Percentiles rank a stretch among this genome's conserved stretches.
Conservation (phyloP, 805 yeast species). For the Ogataea dorogensis region DNA sequence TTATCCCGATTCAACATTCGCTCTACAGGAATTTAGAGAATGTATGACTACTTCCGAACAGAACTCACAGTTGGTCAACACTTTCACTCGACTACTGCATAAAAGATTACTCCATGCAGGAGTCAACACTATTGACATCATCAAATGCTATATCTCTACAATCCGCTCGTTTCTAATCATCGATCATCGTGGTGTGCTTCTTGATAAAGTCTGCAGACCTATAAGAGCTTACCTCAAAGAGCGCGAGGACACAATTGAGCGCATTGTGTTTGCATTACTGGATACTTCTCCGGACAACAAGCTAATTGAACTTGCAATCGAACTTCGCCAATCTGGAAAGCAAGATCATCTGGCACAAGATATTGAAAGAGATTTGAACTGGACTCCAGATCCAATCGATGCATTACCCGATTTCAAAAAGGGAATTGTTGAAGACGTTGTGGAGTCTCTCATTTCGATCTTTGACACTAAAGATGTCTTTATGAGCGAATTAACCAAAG, state of each 20-base stretch:
- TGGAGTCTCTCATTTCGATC: conserved; percentile 68
- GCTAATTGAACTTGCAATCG: conserved; percentile 53
- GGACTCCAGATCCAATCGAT: conserved; percentile 88
- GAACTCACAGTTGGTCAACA: conserved; percentile 48
- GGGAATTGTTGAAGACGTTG: conserved; percentile 59
- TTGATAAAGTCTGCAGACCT: conserved; percentile 76
- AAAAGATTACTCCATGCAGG: conserved; percentile 71
- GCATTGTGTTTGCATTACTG: conserved; percentile 70
- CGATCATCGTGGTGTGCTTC: conserved; percentile 84
- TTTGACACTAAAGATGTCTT: conserved; percentile 69
- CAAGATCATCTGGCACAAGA: conserved; percentile 32
- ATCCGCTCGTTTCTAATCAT: conserved; percentile 68
- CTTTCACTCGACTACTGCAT: conserved; percentile 46
- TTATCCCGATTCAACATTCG: conserved; percentile 52
- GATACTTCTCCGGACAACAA: conserved; percentile 41
- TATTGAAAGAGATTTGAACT: conserved; percentile 48
- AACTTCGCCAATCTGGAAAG: conserved; percentile 40
- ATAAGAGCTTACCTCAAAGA: conserved; percentile 69
- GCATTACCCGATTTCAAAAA: conserved; percentile 82
- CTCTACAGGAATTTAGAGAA: conserved; percentile 55
- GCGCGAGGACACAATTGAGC: conserved; percentile 68
- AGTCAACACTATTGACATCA: conserved; percentile 69
- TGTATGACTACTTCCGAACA: conserved; percentile 50
- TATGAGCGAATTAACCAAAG: conserved; percentile 58
- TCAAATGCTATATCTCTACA: conserved; percentile 66